Percentiles rank a stretch among this genome's conserved stretches.
These are phyloP conservation scores for Amauroascus niger DNA, from an alignment of 2,329 filamentous ascomycete species.

Conservation along the genomic window DNA sequence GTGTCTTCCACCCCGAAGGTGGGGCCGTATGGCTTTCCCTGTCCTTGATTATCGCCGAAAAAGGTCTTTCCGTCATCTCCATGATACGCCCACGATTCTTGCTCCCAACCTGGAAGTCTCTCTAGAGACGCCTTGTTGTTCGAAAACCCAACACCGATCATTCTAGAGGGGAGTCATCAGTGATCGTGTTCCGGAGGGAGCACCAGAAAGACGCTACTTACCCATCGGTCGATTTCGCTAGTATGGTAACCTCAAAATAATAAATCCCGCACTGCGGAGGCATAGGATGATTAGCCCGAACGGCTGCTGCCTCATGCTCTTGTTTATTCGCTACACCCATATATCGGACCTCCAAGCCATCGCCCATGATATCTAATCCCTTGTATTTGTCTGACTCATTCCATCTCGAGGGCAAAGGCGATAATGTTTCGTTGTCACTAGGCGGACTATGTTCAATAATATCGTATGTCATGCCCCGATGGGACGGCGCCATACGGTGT, in stretches of 20 bases:
- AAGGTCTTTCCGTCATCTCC: slow-evolving; percentile 58
- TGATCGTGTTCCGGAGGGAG: slow-evolving; percentile 27
- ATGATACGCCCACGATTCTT: slow-evolving; percentile 57
- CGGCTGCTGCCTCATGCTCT: slow-evolving; percentile 67
- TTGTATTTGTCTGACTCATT: slow-evolving; percentile 65
- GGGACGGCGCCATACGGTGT: slow-evolving; percentile 51
- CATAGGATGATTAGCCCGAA: slow-evolving; percentile 78
- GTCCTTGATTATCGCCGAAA: slow-evolving; percentile 46
- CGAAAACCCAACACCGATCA: slow-evolving; percentile 52
- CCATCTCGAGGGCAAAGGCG: slow-evolving; percentile 72
- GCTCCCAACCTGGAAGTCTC: slow-evolving; percentile 56
- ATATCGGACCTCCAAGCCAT: slow-evolving; percentile 63
- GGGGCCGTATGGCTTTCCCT: slow-evolving; percentile 50
- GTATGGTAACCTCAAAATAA: slow-evolving; percentile 71
- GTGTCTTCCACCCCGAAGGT: slow-evolving; percentile 51
- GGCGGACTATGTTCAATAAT: slow-evolving; percentile 64
- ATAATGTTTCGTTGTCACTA: slow-evolving; percentile 51
- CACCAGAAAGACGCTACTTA: slow-evolving; percentile 30
- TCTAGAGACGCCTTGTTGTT: slow-evolving; percentile 50
- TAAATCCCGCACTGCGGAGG: slow-evolving; percentile 85
- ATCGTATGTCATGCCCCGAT: slow-evolving; percentile 73
- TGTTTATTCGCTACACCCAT: slow-evolving; percentile 47
- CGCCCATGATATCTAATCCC: slow-evolving; percentile 62
- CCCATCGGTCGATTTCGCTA: slow-evolving; percentile 59
- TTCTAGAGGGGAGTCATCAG: slow-evolving; percentile 20